phyloP scores from a whole-genome alignment of 352 stramenopile species.

The Phytophthora rubi region DNA sequence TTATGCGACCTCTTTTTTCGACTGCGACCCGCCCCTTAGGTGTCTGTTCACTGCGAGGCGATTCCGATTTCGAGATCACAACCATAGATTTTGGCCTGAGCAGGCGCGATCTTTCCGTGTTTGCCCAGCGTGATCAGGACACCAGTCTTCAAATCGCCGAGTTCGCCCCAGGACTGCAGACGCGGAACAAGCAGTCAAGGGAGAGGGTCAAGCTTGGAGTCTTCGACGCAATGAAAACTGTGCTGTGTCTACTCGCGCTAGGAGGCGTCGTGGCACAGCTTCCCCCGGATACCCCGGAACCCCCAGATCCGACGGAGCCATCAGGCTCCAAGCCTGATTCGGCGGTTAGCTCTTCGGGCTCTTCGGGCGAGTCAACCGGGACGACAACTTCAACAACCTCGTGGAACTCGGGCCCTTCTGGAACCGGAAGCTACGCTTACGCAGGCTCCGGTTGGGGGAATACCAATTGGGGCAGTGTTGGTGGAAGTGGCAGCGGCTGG shows the following conservation, averaged over 20 bases:
- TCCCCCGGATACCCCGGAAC: neutral
- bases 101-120: neutral
- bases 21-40: too few species aligned
- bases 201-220: neutral
- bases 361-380: neutral
- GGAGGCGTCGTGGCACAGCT: slow-evolving; percentile 10
- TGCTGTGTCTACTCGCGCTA: slow-evolving; percentile 12
- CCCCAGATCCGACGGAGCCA: neutral
- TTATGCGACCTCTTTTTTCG: too few species aligned
- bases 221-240: slow-evolving; percentile 20
- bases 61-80: neutral
- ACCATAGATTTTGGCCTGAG: neutral
- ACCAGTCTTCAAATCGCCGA: slow-evolving; percentile 11
- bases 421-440: slow-evolving; percentile 7
- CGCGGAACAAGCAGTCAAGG: slow-evolving; percentile 5
- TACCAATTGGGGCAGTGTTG: slow-evolving; percentile 7
- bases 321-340: neutral
- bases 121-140: neutral
- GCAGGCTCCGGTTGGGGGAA: slow-evolving; percentile 7
- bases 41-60: neutral
- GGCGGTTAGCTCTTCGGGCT: neutral
- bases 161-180: slow-evolving; percentile 8
- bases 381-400: neutral
- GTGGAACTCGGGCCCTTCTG: slow-evolving; percentile 8
- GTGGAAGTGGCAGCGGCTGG: slow-evolving; percentile 25